Evolutionary conservation across 2,329 filamentous ascomycete genomes (phyloP).

Genomic region (Scytalidium lignicola): DNA sequence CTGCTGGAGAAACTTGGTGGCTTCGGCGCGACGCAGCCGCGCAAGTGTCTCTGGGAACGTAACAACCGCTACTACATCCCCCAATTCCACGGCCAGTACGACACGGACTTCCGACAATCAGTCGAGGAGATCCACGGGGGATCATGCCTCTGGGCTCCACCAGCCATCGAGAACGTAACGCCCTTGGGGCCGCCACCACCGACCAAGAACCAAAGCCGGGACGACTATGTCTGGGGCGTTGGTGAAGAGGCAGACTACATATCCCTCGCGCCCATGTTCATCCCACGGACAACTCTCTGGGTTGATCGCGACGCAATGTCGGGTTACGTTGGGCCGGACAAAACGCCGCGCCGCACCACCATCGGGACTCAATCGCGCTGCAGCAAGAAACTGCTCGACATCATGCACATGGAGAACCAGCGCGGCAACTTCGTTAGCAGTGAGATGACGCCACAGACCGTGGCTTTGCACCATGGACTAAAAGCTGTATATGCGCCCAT

Average conservation of each 20-base stretch:
- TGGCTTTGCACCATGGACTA: constrained; percentile 69
- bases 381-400: constrained; percentile 64
- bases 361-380: constrained; percentile 73
- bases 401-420: constrained; percentile 74
- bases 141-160: constrained; percentile 65
- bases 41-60: constrained; percentile 72
- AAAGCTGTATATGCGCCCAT: constrained; percentile 76
- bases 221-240: constrained; percentile 66
- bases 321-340: constrained; percentile 37
- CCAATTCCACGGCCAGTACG: constrained; percentile 62
- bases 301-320: constrained; percentile 61
- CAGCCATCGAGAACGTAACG: constrained; percentile 14
- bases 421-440: constrained; percentile 71
- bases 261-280: constrained; percentile 72
- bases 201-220: constrained; percentile 47
- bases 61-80: constrained; percentile 74
- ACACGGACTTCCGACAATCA: constrained; percentile 57
- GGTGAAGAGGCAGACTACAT: constrained; percentile 71
- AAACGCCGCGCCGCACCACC: constrained; percentile 63
- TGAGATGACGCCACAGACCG: constrained; percentile 73
- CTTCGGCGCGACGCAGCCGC: constrained; percentile 64
- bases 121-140: constrained; percentile 50
- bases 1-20: constrained; percentile 62
- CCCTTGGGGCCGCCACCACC: constrained; percentile 60
- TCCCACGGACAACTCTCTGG: constrained; percentile 67